Conservation (phyloP, 2,329 filamentous ascomycete species). For the Botrytis medusae region DNA sequence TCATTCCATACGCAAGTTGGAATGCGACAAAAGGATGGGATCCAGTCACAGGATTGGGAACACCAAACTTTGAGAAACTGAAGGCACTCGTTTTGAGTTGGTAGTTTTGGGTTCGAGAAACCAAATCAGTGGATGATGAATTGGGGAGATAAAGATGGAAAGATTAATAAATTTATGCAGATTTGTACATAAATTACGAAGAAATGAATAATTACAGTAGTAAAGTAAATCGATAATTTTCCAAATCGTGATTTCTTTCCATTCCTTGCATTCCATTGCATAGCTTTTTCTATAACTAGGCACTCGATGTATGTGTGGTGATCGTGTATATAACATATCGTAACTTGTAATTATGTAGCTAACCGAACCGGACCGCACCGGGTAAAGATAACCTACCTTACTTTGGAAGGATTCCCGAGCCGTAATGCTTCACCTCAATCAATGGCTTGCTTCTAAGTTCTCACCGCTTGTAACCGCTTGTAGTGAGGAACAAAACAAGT, state of each 20-base stretch:
- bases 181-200: neutral
- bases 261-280: neutral
- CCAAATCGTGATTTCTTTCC: neutral
- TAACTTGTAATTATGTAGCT: neutral
- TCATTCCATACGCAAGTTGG: conserved; percentile 31
- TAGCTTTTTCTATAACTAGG: neutral
- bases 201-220: neutral
- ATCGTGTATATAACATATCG: neutral
- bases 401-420: too few species aligned
- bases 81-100: conserved; percentile 23
- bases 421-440: too few species aligned
- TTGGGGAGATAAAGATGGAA: neutral
- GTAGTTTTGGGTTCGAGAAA: neutral
- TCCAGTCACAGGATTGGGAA: conserved; percentile 43
- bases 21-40: conserved; percentile 40
- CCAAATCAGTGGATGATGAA: neutral
- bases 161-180: neutral
- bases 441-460: too few species aligned
- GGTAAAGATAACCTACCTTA: neutral
- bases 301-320: neutral
- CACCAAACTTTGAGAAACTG: conserved; percentile 35
- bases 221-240: neutral
- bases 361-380: neutral
- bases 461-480: too few species aligned
- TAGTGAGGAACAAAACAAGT: too few species aligned